Evolutionary conservation across 371 early-diverging fungal genomes (phyloP).

Genomic region (Mortierella sp.): DNA sequence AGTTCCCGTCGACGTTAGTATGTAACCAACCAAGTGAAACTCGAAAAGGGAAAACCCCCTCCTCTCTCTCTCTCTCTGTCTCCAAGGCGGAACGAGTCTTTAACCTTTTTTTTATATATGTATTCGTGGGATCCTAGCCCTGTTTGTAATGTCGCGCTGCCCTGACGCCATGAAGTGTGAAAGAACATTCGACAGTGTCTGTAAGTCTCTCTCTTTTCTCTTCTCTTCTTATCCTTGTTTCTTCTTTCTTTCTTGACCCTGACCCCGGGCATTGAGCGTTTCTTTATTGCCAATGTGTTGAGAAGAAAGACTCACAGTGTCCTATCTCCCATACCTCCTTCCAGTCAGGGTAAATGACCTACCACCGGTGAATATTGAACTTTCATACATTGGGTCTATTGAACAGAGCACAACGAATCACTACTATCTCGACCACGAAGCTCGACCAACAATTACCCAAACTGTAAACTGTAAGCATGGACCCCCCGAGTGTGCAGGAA

Average conservation of each 20-base stretch:
- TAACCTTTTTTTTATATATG: too few relatives aligned
- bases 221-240: constrained; percentile 15
- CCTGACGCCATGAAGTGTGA: constrained; percentile 62
- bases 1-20: constrained; percentile 47
- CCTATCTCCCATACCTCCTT: background rate
- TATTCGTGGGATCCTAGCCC: constrained; percentile 30
- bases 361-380: constrained; percentile 26
- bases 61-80: too few relatives aligned
- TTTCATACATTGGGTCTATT: constrained; percentile 39
- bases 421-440: background rate
- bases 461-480: constrained; percentile 58
- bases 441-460: constrained; percentile 9
- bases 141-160: constrained; percentile 65
- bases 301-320: too few relatives aligned
- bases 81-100: background rate
- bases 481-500: constrained; percentile 58
- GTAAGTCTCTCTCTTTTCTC: constrained; percentile 36
- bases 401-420: constrained; percentile 2
- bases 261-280: too few relatives aligned
- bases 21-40: background rate
- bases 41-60: too few relatives aligned
- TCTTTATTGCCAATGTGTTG: too few relatives aligned
- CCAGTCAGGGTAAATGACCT: constrained; percentile 23
- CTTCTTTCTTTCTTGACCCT: too few relatives aligned
- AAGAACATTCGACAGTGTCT: constrained; percentile 52